Base-by-base conservation (phyloP, 306 rosid species). In the Gastrolobium villosum region DNA sequence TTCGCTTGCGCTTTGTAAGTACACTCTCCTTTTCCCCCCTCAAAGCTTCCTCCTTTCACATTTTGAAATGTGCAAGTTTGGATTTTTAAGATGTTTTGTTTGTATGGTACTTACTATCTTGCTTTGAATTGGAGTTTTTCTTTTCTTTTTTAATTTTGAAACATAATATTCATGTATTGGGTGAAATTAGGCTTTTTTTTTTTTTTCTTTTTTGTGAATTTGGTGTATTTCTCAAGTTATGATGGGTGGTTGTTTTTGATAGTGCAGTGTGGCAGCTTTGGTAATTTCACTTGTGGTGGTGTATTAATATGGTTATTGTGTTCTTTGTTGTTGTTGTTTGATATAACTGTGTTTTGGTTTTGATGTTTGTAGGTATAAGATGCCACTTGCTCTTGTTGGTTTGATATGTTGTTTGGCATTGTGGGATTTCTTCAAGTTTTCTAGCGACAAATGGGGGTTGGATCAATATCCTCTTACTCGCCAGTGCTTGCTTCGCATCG, bases 301-400 rank as follows among this genome's bases (percentile, higher is more conserved):
- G 43, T 55, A 39, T 36, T 45, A 50, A 45, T 71, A 6, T 69
- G 26, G 7, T 43, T 46, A 2, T 64, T 10, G 40, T n/a, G 28
- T 28, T 20, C 13, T 55, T 46, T 36, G 61, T 35, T 67, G n/a
- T n/a, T n/a, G n/a, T n/a, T n/a, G n/a, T n/a, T n/a, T n/a, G n/a
- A 61, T 72, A 40, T 14, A n/a, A 41, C 30, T 67, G 30, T 79
- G 9, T 77, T 61, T 79, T 71, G 65, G 9, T 11, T 74, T 35
- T 71, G 32, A 65, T 81, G 62, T 57, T 67, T 80, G 49, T 86
- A 95, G 99, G 87, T 95, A 95, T 83, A 84, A 89, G 86, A 95
- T 95, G 97, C 97, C 98, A 6, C 63, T 87, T 79, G 91, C 99
- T 64, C 97, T 92, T 39, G 76, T 86, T 66, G 99, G 99, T 63